Base-by-base conservation (phyloP, 495 filamentous ascomycete genomes). In the Penicillium chermesinum region DNA sequence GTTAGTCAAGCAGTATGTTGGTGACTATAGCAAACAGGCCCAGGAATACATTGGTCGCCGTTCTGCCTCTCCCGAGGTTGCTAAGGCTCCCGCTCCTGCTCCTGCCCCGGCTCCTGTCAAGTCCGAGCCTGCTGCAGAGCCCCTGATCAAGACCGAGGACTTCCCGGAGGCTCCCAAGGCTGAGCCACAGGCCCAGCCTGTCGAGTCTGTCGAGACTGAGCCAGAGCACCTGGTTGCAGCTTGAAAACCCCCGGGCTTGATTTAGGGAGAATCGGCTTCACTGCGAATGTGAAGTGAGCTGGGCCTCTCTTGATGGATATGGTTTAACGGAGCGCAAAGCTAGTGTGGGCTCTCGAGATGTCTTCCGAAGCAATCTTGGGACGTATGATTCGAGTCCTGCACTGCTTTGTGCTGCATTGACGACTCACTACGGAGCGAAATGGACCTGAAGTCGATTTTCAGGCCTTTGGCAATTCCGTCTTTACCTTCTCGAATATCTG, bases 21-120 rank as follows among this genome's bases (percentile, higher is more conserved):
- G 82, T 41, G 87, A 94, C 58, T 91, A 93, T 67, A 84, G 86
- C 45, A 72, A 79, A 63, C 93, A 93, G 76, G 91, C 89, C 47
- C 85, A 90, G 64, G 80, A 81, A 46, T 80, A 88, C 67, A 80
- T 86, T 37, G 75, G 75, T 45, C 78, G 76, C 20, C 74, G 75
- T 21, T 74, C 70, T 55, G 73, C 55, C 46, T 73, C 69, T 61
- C 76, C 64, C 8, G 69, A 73, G 57, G 54, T 71, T 54, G 41
- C 70, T 53, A 48, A 58, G 43, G 32, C 34, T 13, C 34, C 44
- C 32, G 16, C 19, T 12, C 13, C 35, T 3, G 35, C 15, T 5
- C 35, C 12, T 4, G 46, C 14, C 50, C 67, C 20, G 41, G 47
- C 44, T 62, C 66, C 36, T 33, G 46, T 67, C 48, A 72, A 69